These are phyloP conservation scores for Herpetomonas tarakana DNA, from an alignment of 208 protist genomes.

Conservation along the genomic window DNA sequence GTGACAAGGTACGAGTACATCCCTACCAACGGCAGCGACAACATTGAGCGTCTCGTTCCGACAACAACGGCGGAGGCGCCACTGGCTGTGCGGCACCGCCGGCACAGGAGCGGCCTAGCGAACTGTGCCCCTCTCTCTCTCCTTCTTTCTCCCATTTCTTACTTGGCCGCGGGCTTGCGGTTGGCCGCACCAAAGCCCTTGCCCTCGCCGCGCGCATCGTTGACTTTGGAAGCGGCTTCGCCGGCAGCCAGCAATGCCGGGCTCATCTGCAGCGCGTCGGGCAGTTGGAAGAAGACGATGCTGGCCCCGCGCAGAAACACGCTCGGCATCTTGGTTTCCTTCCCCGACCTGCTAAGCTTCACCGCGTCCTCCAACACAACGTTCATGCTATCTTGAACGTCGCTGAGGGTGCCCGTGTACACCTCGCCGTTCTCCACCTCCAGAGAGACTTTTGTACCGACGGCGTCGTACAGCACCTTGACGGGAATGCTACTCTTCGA, in stretches of 20 bases:
- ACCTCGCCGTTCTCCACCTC: constrained; percentile 91
- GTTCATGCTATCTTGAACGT: constrained; percentile 93
- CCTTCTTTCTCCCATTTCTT: too few relatives aligned
- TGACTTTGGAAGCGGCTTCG: constrained; percentile 44
- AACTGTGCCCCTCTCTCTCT: too few relatives aligned
- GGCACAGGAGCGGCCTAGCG: too few relatives aligned
- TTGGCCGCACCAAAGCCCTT: constrained; percentile 70
- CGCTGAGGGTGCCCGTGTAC: constrained; percentile 82
- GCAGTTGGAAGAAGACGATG: constrained; percentile 92
- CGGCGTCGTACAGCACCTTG: constrained; percentile 93
- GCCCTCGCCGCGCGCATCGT: constrained; percentile 72
- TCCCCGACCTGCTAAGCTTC: constrained; percentile 68
- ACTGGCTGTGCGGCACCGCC: too few relatives aligned
- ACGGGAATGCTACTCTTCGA: constrained; percentile 69
- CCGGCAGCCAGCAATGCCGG: constrained; percentile 69
- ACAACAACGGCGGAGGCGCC: too few relatives aligned
- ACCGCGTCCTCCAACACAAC: constrained; percentile 76
- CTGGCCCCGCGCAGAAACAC: constrained; percentile 89
- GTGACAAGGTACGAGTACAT: too few relatives aligned
- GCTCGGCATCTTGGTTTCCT: constrained; percentile 49
- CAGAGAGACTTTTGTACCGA: constrained; percentile 85
- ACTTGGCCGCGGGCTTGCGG: constrained; percentile 25
- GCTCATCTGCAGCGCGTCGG: constrained; percentile 79
- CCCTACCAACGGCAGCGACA: too few relatives aligned
- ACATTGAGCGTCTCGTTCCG: too few relatives aligned